A percentile compares a stretch with the other conserved stretches of the same genome.
phyloP scores from a whole-genome alignment of 2,329 filamentous ascomycete species.

The Mariannaea elegans region DNA sequence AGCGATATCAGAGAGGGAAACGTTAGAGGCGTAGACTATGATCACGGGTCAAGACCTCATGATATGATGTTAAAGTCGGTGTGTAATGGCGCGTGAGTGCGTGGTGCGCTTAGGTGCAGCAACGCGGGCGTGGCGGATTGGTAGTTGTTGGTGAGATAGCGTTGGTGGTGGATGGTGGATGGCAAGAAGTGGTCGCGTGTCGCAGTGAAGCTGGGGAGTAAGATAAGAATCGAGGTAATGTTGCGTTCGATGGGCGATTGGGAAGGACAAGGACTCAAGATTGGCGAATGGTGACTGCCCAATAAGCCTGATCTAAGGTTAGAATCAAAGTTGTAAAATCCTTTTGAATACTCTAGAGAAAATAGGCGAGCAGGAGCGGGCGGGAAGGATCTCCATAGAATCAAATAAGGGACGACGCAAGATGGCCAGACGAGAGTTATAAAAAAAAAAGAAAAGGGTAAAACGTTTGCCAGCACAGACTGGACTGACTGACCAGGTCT shows the following conservation, averaged over 20 bases:
- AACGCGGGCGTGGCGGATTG: conserved; percentile 32
- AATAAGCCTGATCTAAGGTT: conserved; percentile 2
- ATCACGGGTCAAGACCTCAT: conserved; percentile 39
- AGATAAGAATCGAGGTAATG: conserved; percentile 13
- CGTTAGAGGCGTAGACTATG: conserved; percentile 26
- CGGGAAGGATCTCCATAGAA: conserved; percentile 29
- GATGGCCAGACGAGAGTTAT: conserved; percentile 16
- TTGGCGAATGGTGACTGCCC: background rate
- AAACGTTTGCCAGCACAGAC: conserved; percentile 34
- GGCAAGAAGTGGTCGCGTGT: conserved; percentile 28
- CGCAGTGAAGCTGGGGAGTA: conserved; percentile 18
- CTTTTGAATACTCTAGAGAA: conserved; percentile 19
- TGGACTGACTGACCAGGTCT: conserved; percentile 27
- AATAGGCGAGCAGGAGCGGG: conserved; percentile 26
- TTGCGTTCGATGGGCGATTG: conserved; percentile 15
- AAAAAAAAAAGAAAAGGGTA: conserved; percentile 11
- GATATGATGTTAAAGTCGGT: conserved; percentile 38
- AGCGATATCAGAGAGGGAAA: conserved; percentile 8
- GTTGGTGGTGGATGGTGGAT: conserved; percentile 24
- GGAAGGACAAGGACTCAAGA: conserved; percentile 13
- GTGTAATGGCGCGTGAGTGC: conserved; percentile 23
- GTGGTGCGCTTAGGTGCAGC: conserved; percentile 11
- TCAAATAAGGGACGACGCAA: conserved; percentile 11
- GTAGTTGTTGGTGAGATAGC: conserved; percentile 37
- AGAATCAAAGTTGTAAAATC: conserved; percentile 9